Evolutionary conservation across 805 yeast species (phyloP), one percentile per base, ranked within the genome.

Genomic region (Candida krabiensis): DNA sequence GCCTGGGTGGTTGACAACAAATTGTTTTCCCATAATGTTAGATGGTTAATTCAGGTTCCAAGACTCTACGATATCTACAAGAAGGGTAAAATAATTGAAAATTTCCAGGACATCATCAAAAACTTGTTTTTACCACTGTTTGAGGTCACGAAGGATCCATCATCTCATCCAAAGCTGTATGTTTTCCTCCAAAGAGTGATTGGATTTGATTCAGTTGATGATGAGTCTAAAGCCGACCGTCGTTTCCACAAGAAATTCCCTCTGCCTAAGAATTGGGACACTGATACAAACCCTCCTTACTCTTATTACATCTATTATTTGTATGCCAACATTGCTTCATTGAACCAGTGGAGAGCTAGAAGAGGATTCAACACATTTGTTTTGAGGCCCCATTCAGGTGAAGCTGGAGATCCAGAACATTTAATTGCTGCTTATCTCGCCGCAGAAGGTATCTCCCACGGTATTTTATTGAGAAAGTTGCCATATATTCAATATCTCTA

Each of bases 381-480:
- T n/a, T 69, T 93, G 53, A 77, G 99, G 55, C 99, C 99, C 3
- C 99, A 93, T 63, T 87, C 96, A 52, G 99, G 99, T 47, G 99
- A 93, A 64, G 99, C 99, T n/a, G 99, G 99, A 43, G 99, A 93
- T 58, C 97, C 98, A 1, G 98, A 93, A 56, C 99, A 93, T 68
- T 71, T 95, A 56, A 86, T 90, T 30, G 76, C 90, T 35, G 90
- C 99, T 1, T 93, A 85, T 55, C 65, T 93, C 54, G 79, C 93
- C 1, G 81, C 97, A 1, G 95, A 91, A 56, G 87, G 95, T 35
- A 93, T 93, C 43, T 86, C 95, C 9, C 99, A 93, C 61, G 99
- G 99, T 41, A 95, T 93, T 38, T 63, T 91, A 44, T 70, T 93
- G 57, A 80, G 99, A 64, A 93, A 93, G 62, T 77, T 95, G 38